Percentiles rank a stretch among this genome's conserved stretches.
Evolutionary conservation across 208 protist species (phyloP).

Genomic region (Naegleria lovaniensis): DNA sequence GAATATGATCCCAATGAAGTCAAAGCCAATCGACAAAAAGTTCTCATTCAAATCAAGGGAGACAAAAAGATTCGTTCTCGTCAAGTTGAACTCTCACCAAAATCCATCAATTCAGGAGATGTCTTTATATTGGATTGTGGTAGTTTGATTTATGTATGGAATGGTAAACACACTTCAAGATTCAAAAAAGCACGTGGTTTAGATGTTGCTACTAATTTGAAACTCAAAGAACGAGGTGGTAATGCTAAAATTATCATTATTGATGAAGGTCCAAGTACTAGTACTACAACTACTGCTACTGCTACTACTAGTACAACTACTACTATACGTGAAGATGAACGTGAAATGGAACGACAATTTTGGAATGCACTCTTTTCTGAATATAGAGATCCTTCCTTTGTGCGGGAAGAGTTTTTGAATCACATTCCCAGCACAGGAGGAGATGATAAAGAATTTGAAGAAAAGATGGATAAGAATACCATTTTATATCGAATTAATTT

Average conservation of each 20-base stretch:
- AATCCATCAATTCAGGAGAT: slow-evolving; percentile 45
- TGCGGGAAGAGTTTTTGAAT: background rate
- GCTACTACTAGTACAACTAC: too few relatives aligned
- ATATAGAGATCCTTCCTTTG: background rate
- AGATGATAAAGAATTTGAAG: background rate
- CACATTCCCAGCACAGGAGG: background rate
- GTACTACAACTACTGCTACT: too few relatives aligned
- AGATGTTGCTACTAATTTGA: slow-evolving; percentile 4
- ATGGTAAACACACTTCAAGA: slow-evolving; percentile 14
- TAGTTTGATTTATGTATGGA: slow-evolving; percentile 31
- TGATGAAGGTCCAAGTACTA: slow-evolving; percentile 24
- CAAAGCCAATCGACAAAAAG: background rate
- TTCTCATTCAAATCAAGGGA: slow-evolving; percentile 21
- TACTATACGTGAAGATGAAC: background rate
- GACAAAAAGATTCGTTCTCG: slow-evolving; percentile 9
- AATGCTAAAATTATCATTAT: slow-evolving; percentile 27
- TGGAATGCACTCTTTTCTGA: background rate
- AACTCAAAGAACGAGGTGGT: slow-evolving; percentile 26
- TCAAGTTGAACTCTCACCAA: background rate
- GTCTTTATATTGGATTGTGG: slow-evolving; percentile 51
- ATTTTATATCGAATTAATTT: slow-evolving; percentile 5
- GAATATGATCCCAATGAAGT: slow-evolving; percentile 5
- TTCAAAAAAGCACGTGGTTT: slow-evolving; percentile 21
- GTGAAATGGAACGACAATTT: background rate
- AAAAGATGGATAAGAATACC: background rate